A percentile compares a stretch with the other conserved stretches of the same genome.
phyloP scores from a whole-genome alignment of 345 rosid species.

The Trapa bicornis region DNA sequence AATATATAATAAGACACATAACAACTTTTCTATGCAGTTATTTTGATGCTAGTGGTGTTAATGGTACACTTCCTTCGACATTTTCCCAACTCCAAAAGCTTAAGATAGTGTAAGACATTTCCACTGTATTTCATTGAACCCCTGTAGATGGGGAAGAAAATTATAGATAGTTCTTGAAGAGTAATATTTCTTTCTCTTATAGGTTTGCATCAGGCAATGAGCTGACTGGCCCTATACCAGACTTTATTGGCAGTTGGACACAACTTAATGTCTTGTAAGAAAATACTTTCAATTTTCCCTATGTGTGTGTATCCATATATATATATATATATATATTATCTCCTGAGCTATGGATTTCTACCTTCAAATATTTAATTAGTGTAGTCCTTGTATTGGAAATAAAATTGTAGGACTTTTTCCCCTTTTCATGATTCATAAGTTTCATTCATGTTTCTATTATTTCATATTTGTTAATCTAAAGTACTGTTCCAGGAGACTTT shows the following conservation, averaged over 20 bases:
- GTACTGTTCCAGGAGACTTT: background rate
- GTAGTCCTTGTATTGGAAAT: background rate
- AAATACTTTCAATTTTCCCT: background rate
- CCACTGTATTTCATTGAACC: background rate
- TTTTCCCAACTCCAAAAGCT: slow-evolving; percentile 28
- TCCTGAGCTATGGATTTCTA: background rate
- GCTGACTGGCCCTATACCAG: slow-evolving; percentile 43
- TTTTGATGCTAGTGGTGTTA: slow-evolving; percentile 40
- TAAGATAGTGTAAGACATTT: slow-evolving; percentile 25
- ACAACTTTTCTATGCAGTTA: slow-evolving; percentile 20
- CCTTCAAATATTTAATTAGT: background rate
- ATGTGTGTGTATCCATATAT: too few species aligned
- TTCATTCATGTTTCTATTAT: background rate
- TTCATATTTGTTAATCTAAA: background rate
- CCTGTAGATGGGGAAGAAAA: background rate
- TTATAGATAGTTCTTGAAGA: background rate
- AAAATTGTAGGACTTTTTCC: background rate
- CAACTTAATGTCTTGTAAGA: slow-evolving; percentile 34
- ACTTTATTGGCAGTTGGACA: slow-evolving; percentile 45
- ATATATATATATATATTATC: background rate
- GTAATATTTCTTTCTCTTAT: slow-evolving; percentile 5
- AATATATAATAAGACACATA: background rate
- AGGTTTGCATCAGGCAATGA: slow-evolving; percentile 35
- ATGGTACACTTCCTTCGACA: slow-evolving; percentile 43
- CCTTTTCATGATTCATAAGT: background rate